Evolutionary conservation across 148 eudicot species (phyloP).

Genomic region (Heliosperma pusillum): DNA sequence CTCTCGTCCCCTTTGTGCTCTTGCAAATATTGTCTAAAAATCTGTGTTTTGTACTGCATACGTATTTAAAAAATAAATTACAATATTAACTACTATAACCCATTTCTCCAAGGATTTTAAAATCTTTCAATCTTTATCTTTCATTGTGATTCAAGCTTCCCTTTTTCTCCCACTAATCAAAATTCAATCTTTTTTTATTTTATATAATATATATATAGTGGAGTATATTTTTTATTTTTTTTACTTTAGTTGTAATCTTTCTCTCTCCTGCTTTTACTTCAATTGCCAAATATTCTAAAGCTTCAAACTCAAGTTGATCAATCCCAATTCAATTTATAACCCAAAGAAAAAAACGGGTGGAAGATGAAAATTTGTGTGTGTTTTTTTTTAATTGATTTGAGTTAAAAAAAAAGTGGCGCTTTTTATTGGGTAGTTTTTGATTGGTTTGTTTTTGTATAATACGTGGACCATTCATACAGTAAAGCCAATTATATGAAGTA

Average conservation of each 20-base stretch:
- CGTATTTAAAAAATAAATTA: too few species aligned
- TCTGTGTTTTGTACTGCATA: too few species aligned
- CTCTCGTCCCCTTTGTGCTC: too few species aligned
- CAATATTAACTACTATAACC: not conserved
- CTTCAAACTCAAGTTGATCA: slow-evolving; percentile 25
- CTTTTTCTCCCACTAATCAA: slow-evolving; percentile 1
- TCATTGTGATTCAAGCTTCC: not conserved
- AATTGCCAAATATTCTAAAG: slow-evolving; percentile 19
- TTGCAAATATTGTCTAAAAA: too few species aligned
- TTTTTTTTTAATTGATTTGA: slow-evolving; percentile 11
- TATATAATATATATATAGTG: not conserved
- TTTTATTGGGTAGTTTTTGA: slow-evolving; percentile 12
- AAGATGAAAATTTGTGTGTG: not conserved
- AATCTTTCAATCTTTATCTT: not conserved
- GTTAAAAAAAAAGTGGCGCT: slow-evolving; percentile 13
- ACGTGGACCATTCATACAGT: slow-evolving; percentile 9
- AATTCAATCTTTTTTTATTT: slow-evolving; percentile 22
- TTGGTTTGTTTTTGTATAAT: slow-evolving; percentile 18
- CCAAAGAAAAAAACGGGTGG: not conserved
- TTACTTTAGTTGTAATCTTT: slow-evolving; percentile 29
- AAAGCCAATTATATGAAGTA: slow-evolving; percentile 1
- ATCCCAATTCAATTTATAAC: slow-evolving; percentile 17
- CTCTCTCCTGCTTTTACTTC: slow-evolving; percentile 17
- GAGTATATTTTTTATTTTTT: too few species aligned
- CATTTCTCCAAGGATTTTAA: not conserved